Evolutionary conservation across 176 grass and related monocot genomes (phyloP).

Genomic region (maize (Zea mays)): DNA sequence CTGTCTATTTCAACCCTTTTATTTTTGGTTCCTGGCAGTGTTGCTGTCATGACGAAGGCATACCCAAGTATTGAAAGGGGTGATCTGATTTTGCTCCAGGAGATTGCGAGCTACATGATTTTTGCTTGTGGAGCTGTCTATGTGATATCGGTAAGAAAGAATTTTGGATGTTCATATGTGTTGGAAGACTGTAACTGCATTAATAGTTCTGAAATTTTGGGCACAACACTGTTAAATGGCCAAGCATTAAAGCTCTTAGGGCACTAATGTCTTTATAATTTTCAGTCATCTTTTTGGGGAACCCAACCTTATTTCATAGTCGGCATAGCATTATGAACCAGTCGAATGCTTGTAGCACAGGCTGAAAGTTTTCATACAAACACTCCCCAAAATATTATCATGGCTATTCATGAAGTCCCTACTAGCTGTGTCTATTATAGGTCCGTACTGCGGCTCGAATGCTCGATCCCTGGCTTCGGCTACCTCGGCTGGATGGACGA

Average conservation of each 20-base stretch:
- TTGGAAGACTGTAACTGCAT: constrained; percentile 7
- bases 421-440: neutral
- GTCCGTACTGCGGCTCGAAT: too few relatives aligned
- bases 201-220: constrained; percentile 14
- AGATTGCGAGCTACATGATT: constrained; percentile 89
- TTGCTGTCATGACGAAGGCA: constrained; percentile 97
- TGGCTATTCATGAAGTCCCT: neutral
- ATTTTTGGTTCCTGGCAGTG: constrained; percentile 44
- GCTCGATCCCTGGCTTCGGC: too few relatives aligned
- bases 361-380: neutral
- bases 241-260: neutral
- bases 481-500: too few relatives aligned
- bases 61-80: constrained; percentile 55
- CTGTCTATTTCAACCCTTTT: constrained; percentile 6
- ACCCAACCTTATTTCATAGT: neutral
- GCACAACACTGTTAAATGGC: neutral
- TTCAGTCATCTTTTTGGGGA: neutral
- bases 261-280: neutral
- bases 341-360: constrained; percentile 12
- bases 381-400: neutral
- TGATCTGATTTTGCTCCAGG: constrained; percentile 79
- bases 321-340: neutral
- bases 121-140: constrained; percentile 85
- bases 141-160: constrained; percentile 68
- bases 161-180: constrained; percentile 22